Evolutionary conservation across 192 early-diverging fungal species (phyloP).

Genomic region (Backusella australiensis): DNA sequence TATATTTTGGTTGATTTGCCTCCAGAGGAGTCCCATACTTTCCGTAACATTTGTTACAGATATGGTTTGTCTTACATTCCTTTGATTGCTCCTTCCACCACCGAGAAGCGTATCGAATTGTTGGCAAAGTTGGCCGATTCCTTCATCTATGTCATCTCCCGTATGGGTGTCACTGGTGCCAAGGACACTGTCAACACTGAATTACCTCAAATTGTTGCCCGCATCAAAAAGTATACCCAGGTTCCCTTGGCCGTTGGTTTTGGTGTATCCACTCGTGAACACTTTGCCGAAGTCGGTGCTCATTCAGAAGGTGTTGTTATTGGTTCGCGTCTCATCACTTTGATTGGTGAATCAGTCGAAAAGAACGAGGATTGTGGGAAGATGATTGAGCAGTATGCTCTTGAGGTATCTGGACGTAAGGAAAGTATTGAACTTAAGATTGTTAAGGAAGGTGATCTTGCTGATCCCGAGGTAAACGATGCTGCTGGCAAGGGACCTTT

Average conservation of each 20-base stretch:
- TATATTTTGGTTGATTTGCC: constrained; percentile 98
- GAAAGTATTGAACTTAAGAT: constrained; percentile 38
- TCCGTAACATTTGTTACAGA: constrained; percentile 73
- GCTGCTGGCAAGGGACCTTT: constrained; percentile 15
- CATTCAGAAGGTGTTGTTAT: constrained; percentile 96
- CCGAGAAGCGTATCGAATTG: constrained; percentile 74
- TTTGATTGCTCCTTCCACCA: constrained; percentile 86
- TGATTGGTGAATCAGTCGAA: constrained; percentile 63
- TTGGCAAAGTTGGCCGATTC: constrained; percentile 82
- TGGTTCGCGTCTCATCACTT: constrained; percentile 86
- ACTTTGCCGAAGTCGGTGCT: constrained; percentile 81
- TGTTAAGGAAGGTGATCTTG: constrained; percentile 35
- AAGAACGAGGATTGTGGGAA: constrained; percentile 30
- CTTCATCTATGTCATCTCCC: constrained; percentile 95
- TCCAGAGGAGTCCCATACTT: constrained; percentile 90
- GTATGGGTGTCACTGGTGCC: constrained; percentile 93
- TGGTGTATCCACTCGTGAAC: constrained; percentile 88
- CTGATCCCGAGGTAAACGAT: constrained; percentile 13
- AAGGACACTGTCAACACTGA: constrained; percentile 61
- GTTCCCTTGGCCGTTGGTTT: constrained; percentile 95
- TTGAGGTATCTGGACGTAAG: constrained; percentile 44
- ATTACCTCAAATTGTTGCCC: constrained; percentile 68
- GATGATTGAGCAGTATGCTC: constrained; percentile 44
- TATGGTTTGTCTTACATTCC: constrained; percentile 46
- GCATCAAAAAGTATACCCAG: constrained; percentile 77